A percentile compares a stretch with the other conserved stretches of the same genome.
Conservation (phyloP, 176 grass and related monocot genomes). For the Metroxylon sagu region DNA sequence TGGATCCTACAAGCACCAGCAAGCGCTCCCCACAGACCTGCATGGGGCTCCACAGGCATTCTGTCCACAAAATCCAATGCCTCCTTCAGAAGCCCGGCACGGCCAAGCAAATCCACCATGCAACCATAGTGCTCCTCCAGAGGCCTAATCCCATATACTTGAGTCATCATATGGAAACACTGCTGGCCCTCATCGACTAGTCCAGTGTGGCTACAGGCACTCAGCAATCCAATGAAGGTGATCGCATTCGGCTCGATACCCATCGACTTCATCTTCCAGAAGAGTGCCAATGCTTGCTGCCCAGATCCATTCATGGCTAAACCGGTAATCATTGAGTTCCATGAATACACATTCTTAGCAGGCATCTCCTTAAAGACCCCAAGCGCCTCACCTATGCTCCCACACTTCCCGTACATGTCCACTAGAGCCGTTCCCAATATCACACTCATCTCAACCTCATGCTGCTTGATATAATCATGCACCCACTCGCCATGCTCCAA, state of each 20-base stretch:
- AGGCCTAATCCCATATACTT: conserved; percentile 28
- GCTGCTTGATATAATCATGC: conserved; percentile 20
- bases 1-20: conserved; percentile 63
- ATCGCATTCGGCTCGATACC: conserved; percentile 41
- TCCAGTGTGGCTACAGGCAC: conserved; percentile 59
- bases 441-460: conserved; percentile 24
- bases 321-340: conserved; percentile 59
- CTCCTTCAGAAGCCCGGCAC: conserved; percentile 45
- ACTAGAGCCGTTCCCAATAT: conserved; percentile 37
- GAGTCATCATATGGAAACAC: conserved; percentile 46
- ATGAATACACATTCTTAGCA: conserved; percentile 44
- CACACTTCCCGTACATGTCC: conserved; percentile 75
- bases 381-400: conserved; percentile 32
- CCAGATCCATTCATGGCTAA: conserved; percentile 52
- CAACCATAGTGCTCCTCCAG: conserved; percentile 49
- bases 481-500: conserved; percentile 36
- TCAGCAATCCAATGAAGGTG: conserved; percentile 53
- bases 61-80: conserved; percentile 43
- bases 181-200: conserved; percentile 38
- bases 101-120: conserved; percentile 57
- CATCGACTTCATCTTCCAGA: conserved; percentile 64
- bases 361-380: conserved; percentile 39
- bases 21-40: conserved; percentile 60
- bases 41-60: conserved; percentile 53
- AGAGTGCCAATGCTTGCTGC: conserved; percentile 37